Percentiles rank a stretch among this genome's conserved stretches.
Conservation (phyloP, 2,329 filamentous ascomycete species). For the Scedosporium apiospermum region DNA sequence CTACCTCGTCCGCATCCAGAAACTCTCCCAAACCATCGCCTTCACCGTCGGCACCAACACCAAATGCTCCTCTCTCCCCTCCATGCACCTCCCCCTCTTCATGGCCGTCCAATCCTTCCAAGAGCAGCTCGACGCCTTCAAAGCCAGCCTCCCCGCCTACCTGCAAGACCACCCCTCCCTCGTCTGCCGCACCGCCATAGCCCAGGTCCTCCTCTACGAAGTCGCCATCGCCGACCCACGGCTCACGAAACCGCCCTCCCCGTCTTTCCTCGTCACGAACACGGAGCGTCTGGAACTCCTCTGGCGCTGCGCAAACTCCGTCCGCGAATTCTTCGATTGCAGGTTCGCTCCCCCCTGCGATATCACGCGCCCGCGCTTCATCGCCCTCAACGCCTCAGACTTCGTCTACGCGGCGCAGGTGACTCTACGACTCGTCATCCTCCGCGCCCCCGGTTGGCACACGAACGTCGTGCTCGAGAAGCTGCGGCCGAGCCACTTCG, state of each 20-base stretch:
- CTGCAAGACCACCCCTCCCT: slow-evolving; percentile 24
- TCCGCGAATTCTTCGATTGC: slow-evolving; percentile 28
- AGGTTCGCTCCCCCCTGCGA: slow-evolving; percentile 20
- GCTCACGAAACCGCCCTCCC: slow-evolving; percentile 14
- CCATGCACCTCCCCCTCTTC: slow-evolving; percentile 27
- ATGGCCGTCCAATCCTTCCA: slow-evolving; percentile 33
- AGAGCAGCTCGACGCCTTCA: slow-evolving; percentile 31
- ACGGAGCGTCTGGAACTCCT: slow-evolving; percentile 34
- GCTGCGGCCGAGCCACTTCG: slow-evolving; percentile 21
- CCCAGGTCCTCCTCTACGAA: slow-evolving; percentile 38
- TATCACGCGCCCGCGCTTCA: slow-evolving; percentile 27
- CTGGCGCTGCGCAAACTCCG: slow-evolving; percentile 31
- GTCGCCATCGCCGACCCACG: slow-evolving; percentile 28
- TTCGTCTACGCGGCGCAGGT: slow-evolving; percentile 36
- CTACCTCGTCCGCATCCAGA: slow-evolving; percentile 36
- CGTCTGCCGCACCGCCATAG: slow-evolving; percentile 29
- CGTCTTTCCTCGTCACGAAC: slow-evolving; percentile 19
- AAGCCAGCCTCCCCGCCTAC: slow-evolving; percentile 22
- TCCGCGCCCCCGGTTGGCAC: slow-evolving; percentile 38
- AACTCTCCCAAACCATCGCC: slow-evolving; percentile 36
- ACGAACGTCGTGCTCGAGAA: slow-evolving; percentile 24
- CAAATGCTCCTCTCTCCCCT: slow-evolving; percentile 15
- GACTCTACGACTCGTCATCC: slow-evolving; percentile 34
- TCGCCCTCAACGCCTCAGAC: slow-evolving; percentile 35
- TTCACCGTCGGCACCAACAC: slow-evolving; percentile 24